Evolutionary conservation across 2,329 filamentous ascomycete species (phyloP), one percentile per base, ranked within the genome.

Genomic region (Myriosclerotinia curreyana): DNA sequence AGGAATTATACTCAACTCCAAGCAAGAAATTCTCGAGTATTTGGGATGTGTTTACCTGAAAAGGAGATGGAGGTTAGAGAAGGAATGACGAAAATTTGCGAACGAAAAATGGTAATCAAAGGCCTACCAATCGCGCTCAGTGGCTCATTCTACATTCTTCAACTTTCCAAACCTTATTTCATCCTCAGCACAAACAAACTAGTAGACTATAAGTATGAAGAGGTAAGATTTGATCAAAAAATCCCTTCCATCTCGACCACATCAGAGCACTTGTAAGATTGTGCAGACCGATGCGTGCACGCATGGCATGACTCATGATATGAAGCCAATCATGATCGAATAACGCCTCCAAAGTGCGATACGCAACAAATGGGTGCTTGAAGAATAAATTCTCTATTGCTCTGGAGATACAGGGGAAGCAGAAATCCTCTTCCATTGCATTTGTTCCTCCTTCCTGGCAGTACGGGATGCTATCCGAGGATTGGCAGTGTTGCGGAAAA

Each of bases 261-360:
- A 17, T 15, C 6, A 6, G 34, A 28, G 2, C 17, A 8, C 7
- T 9, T 28, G 4, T 1, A 44, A 7, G 17, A 14, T 34, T 34
- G 5, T 22, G 20, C 40, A 34, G 8, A 20, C 28, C 54, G 40
- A 22, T 6, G 40, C 20, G 25, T 17, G 7, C 7, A 34, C 12
- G n/a, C 20, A 46, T 5, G 28, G 5, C 54, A 58, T 58, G 54
- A 58, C 40, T 46, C 54, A 22, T 12, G 28, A 11, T 14, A 46
- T n/a, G 28, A 46, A 46, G 40, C 54, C 31, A 58, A 46, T 38
- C 28, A 17, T n/a, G 54, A 58, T 58, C 28, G 28, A 46, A 28
- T 34, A 44, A 46, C 20, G 40, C 40, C 40, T 22, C 54, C 28
- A 34, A 46, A 46, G 28, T 58, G 20, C 28, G 40, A 58, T 25